Conservation (phyloP, 441 rosid species). For the Flueggea neowawraea region DNA sequence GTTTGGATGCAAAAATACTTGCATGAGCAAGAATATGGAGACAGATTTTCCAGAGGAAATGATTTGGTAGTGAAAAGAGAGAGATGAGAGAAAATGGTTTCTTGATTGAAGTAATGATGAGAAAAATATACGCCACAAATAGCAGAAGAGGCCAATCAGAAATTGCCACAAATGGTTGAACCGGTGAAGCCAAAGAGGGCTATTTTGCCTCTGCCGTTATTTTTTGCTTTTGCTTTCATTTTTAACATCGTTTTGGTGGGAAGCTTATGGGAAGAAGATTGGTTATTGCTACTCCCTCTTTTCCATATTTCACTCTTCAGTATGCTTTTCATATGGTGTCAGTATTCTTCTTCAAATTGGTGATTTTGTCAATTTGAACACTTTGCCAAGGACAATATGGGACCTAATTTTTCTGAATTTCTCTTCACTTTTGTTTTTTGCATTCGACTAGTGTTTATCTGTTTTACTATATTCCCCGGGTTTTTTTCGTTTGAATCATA, state of each 20-base stretch:
- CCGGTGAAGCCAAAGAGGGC: neutral
- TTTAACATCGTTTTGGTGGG: neutral
- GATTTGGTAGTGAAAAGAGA: constrained; percentile 51
- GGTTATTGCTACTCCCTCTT: too few relatives aligned
- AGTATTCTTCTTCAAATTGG: too few relatives aligned
- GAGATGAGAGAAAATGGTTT: constrained; percentile 12
- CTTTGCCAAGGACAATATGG: too few relatives aligned
- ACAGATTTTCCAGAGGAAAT: constrained; percentile 60
- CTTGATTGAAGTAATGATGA: constrained; percentile 61
- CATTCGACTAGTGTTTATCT: too few relatives aligned
- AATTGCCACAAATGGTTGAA: neutral
- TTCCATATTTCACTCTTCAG: too few relatives aligned
- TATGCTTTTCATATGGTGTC: too few relatives aligned
- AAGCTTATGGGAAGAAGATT: neutral
- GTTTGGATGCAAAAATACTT: neutral
- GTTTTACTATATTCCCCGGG: too few relatives aligned
- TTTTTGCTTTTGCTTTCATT: neutral
- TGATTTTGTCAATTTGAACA: too few relatives aligned
- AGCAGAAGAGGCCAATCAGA: neutral
- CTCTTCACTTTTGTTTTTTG: too few relatives aligned
- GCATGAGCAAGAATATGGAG: constrained; percentile 20
- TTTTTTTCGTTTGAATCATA: too few relatives aligned
- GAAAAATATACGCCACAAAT: too few relatives aligned
- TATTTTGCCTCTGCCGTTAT: neutral
- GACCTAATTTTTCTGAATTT: too few relatives aligned